phyloP scores from a whole-genome alignment of 2,329 filamentous ascomycete species.

The Sarocladium kiliense region DNA sequence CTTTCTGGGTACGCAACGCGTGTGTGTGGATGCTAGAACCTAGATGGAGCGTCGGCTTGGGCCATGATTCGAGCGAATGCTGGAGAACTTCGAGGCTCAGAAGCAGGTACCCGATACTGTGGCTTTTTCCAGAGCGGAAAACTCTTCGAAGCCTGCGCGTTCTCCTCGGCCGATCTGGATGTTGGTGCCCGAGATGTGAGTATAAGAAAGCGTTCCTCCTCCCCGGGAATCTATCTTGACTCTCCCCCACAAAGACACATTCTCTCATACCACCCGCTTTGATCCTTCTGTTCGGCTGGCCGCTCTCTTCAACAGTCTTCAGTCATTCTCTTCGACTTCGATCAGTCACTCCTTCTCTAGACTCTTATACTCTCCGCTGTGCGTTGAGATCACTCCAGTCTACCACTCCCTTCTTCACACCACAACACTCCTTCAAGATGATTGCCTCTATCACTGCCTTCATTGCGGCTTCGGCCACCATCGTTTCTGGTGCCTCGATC shows the following conservation, averaged over 20 bases:
- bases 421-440: constrained; percentile 14
- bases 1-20: not conserved
- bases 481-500: constrained; percentile 17
- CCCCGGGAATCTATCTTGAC: not conserved
- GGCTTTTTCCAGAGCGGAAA: not conserved
- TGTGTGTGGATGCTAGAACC: not conserved
- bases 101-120: constrained; percentile 3
- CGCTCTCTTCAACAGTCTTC: constrained; percentile 6
- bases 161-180: not conserved
- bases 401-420: not conserved
- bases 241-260: constrained; percentile 2
- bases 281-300: constrained; percentile 17
- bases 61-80: not conserved
- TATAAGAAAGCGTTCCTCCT: not conserved
- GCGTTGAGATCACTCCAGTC: constrained; percentile 8
- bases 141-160: not conserved
- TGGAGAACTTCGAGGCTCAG: not conserved
- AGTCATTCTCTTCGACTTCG: not conserved
- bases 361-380: not conserved
- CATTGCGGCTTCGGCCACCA: constrained; percentile 17
- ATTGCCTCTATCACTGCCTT: constrained; percentile 17
- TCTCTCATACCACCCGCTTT: not conserved
- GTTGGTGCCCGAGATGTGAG: not conserved
- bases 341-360: not conserved
- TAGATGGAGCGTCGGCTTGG: not conserved